Conservation (phyloP, 2,329 filamentous ascomycete species). For the Neopestalotiopsis rosae region DNA sequence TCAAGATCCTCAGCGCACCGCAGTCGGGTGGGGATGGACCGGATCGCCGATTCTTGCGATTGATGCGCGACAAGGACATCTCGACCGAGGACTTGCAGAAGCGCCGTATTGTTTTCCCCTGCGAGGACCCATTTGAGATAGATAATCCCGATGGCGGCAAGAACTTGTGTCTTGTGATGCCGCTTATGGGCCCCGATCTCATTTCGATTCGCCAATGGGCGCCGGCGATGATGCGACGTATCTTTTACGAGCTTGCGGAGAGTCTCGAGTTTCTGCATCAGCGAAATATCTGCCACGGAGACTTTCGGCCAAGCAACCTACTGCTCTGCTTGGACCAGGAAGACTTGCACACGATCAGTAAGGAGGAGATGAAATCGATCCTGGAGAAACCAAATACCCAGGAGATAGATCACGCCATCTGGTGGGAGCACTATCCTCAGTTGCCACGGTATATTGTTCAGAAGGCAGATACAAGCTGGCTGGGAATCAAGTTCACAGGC, state of each 20-base stretch:
- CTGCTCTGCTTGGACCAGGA: constrained; percentile 13
- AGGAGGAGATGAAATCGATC: constrained; percentile 14
- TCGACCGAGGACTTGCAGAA: neutral
- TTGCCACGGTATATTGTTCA: neutral
- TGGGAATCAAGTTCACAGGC: neutral
- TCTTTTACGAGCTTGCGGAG: constrained; percentile 1
- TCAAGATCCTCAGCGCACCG: neutral
- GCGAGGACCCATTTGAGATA: neutral
- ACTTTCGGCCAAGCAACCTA: constrained; percentile 14
- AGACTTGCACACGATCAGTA: constrained; percentile 9
- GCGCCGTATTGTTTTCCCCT: constrained; percentile 9
- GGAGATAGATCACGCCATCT: neutral
- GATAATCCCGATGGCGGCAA: neutral
- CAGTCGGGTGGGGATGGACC: neutral
- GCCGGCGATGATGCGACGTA: neutral
- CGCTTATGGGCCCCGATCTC: constrained; percentile 13
- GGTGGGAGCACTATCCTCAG: neutral
- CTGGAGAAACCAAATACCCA: neutral
- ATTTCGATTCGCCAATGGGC: neutral
- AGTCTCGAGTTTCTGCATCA: neutral
- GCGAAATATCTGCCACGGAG: constrained; percentile 18
- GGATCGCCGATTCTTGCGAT: neutral
- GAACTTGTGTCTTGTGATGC: constrained; percentile 14
- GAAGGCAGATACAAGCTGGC: neutral
- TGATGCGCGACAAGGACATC: neutral